A percentile compares a stretch with the other conserved stretches of the same genome.
These are phyloP conservation scores for Aurantiochytrium sp. DNA, from an alignment of 108 stramenopile species.

Conservation along the genomic window DNA sequence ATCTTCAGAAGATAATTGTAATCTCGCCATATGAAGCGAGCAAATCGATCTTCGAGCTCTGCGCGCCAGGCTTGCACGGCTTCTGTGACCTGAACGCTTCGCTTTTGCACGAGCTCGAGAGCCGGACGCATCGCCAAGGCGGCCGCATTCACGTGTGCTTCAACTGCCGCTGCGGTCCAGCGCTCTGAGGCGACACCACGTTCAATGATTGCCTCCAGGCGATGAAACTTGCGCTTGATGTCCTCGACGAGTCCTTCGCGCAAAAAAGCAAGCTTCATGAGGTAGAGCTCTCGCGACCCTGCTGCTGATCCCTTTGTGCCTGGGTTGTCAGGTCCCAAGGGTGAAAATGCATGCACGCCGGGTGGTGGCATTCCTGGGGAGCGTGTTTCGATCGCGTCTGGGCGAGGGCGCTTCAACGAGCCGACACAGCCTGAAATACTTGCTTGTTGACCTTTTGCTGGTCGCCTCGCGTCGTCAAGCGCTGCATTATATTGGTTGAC, in stretches of 20 bases:
- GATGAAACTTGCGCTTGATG: not conserved
- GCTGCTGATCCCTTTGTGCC: not conserved
- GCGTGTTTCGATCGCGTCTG: not conserved
- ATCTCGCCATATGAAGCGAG: not conserved
- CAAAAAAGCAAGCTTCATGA: not conserved
- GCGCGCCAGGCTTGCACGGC: not conserved
- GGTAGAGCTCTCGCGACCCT: not conserved
- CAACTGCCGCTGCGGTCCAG: not conserved
- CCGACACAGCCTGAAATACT: not conserved
- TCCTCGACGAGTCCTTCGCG: slow-evolving; percentile 6
- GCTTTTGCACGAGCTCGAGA: not conserved
- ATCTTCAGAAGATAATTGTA: not conserved
- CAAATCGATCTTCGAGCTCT: not conserved
- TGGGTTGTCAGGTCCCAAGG: not conserved
- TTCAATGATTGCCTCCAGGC: not conserved
- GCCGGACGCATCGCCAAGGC: not conserved
- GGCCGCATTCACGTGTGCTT: not conserved
- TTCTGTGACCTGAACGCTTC: not conserved
- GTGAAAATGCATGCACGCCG: not conserved
- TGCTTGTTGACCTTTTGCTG: not conserved
- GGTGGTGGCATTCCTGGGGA: not conserved
- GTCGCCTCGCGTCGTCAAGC: not conserved
- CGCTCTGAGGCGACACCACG: not conserved
- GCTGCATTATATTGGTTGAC: too few relatives aligned
- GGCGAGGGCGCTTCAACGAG: not conserved